Conservation (phyloP, 192 early-diverging fungal genomes). For the Linnemannia zychae region DNA sequence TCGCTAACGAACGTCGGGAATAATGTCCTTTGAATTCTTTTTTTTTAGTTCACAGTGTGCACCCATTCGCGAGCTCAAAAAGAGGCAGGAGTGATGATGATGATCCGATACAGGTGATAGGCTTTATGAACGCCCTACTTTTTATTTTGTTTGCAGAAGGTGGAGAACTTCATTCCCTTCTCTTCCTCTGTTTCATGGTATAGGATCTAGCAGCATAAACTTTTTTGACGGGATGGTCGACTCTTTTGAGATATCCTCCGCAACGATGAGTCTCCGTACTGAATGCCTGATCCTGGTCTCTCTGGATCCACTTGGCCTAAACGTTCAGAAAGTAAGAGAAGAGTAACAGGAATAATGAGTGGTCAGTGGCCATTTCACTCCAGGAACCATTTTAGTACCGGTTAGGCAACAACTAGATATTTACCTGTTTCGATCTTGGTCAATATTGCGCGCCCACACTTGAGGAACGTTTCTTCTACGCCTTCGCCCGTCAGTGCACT, state of each 20-base stretch:
- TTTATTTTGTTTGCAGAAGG: not conserved
- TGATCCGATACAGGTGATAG: too few relatives aligned
- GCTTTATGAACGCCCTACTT: too few relatives aligned
- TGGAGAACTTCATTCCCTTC: too few relatives aligned
- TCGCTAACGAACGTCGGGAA: too few relatives aligned
- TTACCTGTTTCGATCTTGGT: constrained; percentile 67
- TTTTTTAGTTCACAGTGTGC: too few relatives aligned
- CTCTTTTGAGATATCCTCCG: constrained; percentile 66
- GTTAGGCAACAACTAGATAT: not conserved
- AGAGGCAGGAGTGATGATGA: too few relatives aligned
- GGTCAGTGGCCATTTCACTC: not conserved
- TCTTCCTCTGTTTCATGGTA: not conserved
- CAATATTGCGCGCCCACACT: constrained; percentile 65
- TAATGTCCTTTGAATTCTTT: too few relatives aligned
- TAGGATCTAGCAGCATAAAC: constrained; percentile 62
- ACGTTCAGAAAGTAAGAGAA: not conserved
- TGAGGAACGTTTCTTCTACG: constrained; percentile 69
- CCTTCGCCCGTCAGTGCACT: constrained; percentile 71
- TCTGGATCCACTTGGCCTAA: constrained; percentile 66
- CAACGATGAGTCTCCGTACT: constrained; percentile 66
- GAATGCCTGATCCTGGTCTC: constrained; percentile 64
- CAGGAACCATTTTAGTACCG: not conserved
- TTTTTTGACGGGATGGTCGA: constrained; percentile 58
- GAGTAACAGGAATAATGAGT: too few relatives aligned
- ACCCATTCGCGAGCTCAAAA: too few relatives aligned